Conservation (phyloP, 768 basidiomycete species). For the Boletellus ananiceps region DNA sequence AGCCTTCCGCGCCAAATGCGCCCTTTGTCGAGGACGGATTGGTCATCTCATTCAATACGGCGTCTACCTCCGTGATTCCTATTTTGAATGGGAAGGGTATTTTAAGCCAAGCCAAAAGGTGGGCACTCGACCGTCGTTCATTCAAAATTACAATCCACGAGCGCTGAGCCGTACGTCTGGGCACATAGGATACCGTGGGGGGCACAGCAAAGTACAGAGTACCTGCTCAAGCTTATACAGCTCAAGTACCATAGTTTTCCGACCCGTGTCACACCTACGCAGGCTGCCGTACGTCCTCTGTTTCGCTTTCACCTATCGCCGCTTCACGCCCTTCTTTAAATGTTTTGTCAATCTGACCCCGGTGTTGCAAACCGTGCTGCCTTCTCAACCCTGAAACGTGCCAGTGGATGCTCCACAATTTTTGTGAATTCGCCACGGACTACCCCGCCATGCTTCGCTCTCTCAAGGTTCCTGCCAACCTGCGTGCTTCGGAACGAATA, state of each 20-base stretch:
- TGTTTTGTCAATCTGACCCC: not conserved
- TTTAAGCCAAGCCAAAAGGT: constrained; percentile 86
- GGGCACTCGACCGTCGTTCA: constrained; percentile 9
- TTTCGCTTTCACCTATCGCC: not conserved
- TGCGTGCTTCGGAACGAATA: constrained; percentile 65
- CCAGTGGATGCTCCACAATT: constrained; percentile 89
- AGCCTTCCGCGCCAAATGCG: constrained; percentile 26
- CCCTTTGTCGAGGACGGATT: constrained; percentile 68
- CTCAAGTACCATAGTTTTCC: constrained; percentile 95
- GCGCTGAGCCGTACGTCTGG: not conserved
- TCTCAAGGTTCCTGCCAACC: constrained; percentile 59
- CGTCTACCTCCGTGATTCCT: constrained; percentile 88
- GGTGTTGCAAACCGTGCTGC: not conserved
- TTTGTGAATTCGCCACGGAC: constrained; percentile 78
- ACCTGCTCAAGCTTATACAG: constrained; percentile 89
- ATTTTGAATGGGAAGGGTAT: constrained; percentile 78
- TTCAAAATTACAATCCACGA: not conserved
- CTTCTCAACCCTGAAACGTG: not conserved
- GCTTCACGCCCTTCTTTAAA: not conserved
- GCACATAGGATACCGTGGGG: constrained; percentile 93
- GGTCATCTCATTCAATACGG: constrained; percentile 86
- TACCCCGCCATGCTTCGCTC: constrained; percentile 64
- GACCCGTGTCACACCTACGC: constrained; percentile 69
- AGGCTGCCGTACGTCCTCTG: constrained; percentile 62
- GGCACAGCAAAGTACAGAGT: constrained; percentile 82